These are phyloP conservation scores for Nigrospora osmanthi DNA, from an alignment of 2,329 filamentous ascomycete species.

Conservation along the genomic window DNA sequence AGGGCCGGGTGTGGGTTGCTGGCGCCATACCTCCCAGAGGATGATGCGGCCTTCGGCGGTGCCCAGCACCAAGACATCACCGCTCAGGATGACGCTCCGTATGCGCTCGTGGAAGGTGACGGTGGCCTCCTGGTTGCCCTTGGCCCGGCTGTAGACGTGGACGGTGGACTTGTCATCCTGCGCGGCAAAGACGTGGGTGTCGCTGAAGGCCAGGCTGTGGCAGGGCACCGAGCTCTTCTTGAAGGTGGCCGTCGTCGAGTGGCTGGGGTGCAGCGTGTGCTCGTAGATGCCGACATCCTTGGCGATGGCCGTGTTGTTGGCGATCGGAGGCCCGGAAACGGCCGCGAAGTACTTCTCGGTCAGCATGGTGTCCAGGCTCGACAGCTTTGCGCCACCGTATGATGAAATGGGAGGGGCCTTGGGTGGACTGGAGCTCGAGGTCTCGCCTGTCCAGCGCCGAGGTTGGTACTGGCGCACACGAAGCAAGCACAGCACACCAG, in stretches of 20 bases:
- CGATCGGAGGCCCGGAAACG: constrained; percentile 47
- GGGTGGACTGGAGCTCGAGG: too few relatives aligned
- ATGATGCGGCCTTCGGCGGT: constrained; percentile 81
- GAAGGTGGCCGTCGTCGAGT: constrained; percentile 68
- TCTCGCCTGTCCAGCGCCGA: too few relatives aligned
- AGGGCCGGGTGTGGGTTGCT: not conserved
- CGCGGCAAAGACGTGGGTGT: constrained; percentile 81
- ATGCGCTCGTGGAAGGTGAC: constrained; percentile 86
- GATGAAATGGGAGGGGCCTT: too few relatives aligned
- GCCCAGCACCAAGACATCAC: constrained; percentile 68
- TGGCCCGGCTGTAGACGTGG: constrained; percentile 80
- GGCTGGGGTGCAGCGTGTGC: constrained; percentile 72
- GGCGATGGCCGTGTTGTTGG: constrained; percentile 54
- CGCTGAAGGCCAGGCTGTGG: constrained; percentile 73
- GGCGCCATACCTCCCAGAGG: constrained; percentile 73
- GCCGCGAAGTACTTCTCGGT: constrained; percentile 54
- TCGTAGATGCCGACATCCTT: constrained; percentile 85
- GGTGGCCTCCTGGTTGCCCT: constrained; percentile 80
- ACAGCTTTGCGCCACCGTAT: not conserved
- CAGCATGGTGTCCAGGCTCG: constrained; percentile 33
- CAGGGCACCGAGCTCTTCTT: constrained; percentile 84
- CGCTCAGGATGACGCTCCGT: constrained; percentile 65
- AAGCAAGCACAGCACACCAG: too few relatives aligned
- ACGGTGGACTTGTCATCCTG: constrained; percentile 88
- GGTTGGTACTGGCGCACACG: too few relatives aligned